Evolutionary conservation across 2,329 filamentous ascomycete species (phyloP), one percentile per base, ranked within the genome.

Genomic region (Endoconidiophora laricicola): DNA sequence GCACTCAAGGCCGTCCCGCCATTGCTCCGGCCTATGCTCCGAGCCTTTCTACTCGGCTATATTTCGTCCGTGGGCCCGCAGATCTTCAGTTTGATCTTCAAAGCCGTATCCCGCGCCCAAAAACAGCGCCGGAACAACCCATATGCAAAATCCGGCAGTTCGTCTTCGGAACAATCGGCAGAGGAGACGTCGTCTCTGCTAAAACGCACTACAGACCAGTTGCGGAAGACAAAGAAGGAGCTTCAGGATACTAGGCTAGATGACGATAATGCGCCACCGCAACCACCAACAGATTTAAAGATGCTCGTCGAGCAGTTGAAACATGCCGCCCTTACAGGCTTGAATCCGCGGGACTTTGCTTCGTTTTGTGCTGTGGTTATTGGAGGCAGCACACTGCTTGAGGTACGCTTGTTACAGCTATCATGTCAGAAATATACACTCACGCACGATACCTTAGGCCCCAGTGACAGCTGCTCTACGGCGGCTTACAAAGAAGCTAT

Each of bases 41-140:
- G 75, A 52, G 77, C 78, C 44, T 81, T 78, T 60, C 58, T 76
- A 12, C 58, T 80, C 33, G 77, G 76, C 26, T 81, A 79, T 63
- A 70, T 70, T 16, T 79, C 75, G 47, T 67, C 70, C 33, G 74
- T 79, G 6, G 69, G 66, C 24, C 77, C 77, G 10, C 67, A 75
- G 53, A 61, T 80, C 20, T 58, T 78, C 55, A 72, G 71, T 2
- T 61, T 79, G 52, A 55, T 78, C 26, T 59, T 78, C 48, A 69
- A 73, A 55, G 66, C 71, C 57, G 58, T 72, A 54, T 26, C 22
- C 39, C 20, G 46, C 4, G 29, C 41, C 10, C 40, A 45, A 52
- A 65, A 62, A 33, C 29, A 33, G 4, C 29, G 29, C 4, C 29
- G 29, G 29, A 12, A 33, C 7, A 33, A 6, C 9, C 29, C 29